These are phyloP conservation scores for Alternaria brassicae DNA, from an alignment of 2,329 filamentous ascomycete genomes.

Conservation along the genomic window DNA sequence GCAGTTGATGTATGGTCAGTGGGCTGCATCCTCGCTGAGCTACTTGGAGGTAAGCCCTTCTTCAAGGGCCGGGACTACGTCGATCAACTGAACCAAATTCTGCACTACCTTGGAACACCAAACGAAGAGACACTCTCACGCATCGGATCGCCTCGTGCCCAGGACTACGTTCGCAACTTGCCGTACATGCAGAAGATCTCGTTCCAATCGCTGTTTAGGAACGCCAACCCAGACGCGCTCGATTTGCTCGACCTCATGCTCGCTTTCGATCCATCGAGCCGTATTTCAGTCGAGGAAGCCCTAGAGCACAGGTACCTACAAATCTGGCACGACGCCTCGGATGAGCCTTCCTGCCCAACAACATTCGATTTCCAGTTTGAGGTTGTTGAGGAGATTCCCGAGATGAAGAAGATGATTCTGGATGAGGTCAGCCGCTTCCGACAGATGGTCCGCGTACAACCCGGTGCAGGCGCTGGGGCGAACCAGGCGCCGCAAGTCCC, in stretches of 20 bases:
- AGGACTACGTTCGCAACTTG: constrained; percentile 97
- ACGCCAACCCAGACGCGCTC: constrained; percentile 93
- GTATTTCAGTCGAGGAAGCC: constrained; percentile 92
- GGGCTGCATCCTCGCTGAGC: constrained; percentile 94
- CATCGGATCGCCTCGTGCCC: constrained; percentile 92
- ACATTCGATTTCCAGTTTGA: constrained; percentile 99
- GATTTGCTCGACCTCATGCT: constrained; percentile 97
- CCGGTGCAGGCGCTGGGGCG: constrained; percentile 37
- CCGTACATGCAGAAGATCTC: constrained; percentile 93
- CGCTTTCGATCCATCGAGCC: constrained; percentile 91
- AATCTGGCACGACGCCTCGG: constrained; percentile 97
- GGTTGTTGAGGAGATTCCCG: constrained; percentile 89
- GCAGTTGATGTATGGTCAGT: constrained; percentile 99
- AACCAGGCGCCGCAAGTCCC: constrained; percentile 63
- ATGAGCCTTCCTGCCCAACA: constrained; percentile 91
- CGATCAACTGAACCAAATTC: constrained; percentile 98
- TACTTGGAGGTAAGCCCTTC: constrained; percentile 94
- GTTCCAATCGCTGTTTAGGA: constrained; percentile 87
- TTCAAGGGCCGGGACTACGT: constrained; percentile 99
- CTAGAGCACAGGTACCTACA: constrained; percentile 95
- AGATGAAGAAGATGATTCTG: constrained; percentile 97
- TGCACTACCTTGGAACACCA: constrained; percentile 95
- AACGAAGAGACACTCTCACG: constrained; percentile 93
- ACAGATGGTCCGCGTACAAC: constrained; percentile 58
- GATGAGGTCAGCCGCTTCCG: constrained; percentile 93